Evolutionary conservation across 352 stramenopile species (phyloP).

Genomic region (Phytopythium helicoides): DNA sequence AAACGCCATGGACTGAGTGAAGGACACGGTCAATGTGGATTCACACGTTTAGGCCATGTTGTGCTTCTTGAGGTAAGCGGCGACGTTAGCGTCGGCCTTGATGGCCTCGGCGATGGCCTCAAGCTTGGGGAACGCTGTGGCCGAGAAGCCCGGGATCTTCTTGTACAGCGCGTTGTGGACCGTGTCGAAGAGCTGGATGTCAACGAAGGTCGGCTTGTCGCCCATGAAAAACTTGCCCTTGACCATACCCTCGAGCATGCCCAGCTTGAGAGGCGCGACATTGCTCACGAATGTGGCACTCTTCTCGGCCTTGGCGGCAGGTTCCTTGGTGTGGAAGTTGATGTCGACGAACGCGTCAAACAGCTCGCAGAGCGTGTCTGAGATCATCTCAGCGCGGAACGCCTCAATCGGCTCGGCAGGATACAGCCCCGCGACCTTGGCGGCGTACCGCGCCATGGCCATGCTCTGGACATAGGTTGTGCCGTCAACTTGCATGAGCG

Average conservation of each 20-base stretch:
- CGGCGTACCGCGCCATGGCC: slow-evolving; percentile 53
- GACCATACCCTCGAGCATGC: slow-evolving; percentile 24
- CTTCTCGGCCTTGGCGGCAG: slow-evolving; percentile 33
- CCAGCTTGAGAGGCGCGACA: slow-evolving; percentile 26
- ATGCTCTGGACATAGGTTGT: slow-evolving; percentile 46
- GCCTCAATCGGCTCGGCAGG: slow-evolving; percentile 31
- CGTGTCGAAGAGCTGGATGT: slow-evolving; percentile 46
- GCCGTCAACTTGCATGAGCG: slow-evolving; percentile 51
- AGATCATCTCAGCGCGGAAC: slow-evolving; percentile 41
- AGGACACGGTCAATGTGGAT: too few relatives aligned
- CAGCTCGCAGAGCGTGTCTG: slow-evolving; percentile 32
- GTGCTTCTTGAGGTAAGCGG: slow-evolving; percentile 31
- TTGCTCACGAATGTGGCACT: slow-evolving; percentile 18
- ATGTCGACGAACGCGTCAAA: slow-evolving; percentile 26
- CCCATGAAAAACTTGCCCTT: slow-evolving; percentile 38
- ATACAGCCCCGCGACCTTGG: slow-evolving; percentile 45
- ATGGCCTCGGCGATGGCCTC: slow-evolving; percentile 23
- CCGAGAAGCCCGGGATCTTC: slow-evolving; percentile 17
- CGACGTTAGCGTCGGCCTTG: slow-evolving; percentile 29
- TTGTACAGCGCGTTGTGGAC: slow-evolving; percentile 28
- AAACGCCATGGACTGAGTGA: too few relatives aligned
- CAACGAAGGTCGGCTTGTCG: slow-evolving; percentile 26
- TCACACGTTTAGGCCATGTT: slow-evolving; percentile 5
- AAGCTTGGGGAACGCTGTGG: slow-evolving; percentile 37
- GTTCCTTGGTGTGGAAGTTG: slow-evolving; percentile 24